Evolutionary conservation across 306 rosid species (phyloP).

Genomic region (Dalbergia oliveri): DNA sequence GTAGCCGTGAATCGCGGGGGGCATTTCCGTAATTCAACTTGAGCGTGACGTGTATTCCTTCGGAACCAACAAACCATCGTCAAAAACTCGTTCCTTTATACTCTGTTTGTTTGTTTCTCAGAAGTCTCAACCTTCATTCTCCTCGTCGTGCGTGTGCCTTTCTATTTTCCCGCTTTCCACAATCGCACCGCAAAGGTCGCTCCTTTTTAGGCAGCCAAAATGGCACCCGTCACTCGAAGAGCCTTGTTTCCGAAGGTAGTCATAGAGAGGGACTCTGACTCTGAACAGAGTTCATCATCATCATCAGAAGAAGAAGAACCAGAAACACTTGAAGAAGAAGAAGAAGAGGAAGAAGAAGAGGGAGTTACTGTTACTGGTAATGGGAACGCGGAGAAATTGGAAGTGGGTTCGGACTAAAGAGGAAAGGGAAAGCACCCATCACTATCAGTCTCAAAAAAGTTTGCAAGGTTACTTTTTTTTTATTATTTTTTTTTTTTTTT

Average conservation of each 20-base stretch:
- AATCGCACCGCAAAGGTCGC: neutral
- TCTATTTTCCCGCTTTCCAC: conserved; percentile 41
- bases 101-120: neutral
- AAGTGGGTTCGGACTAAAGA: conserved; percentile 54
- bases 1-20: neutral
- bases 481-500: neutral
- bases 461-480: conserved; percentile 68
- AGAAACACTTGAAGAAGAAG: conserved; percentile 27
- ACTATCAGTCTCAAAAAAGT: conserved; percentile 78
- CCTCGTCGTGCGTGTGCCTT: conserved; percentile 4
- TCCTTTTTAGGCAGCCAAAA: conserved; percentile 25
- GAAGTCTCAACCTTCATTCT: neutral
- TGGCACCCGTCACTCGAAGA: conserved; percentile 78
- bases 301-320: conserved; percentile 61
- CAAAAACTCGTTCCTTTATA: neutral
- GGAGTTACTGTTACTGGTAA: conserved; percentile 30
- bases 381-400: conserved; percentile 46
- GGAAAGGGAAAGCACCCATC: conserved; percentile 72
- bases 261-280: conserved; percentile 74
- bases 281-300: conserved; percentile 81
- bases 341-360: conserved; percentile 46
- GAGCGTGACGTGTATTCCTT: neutral
- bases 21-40: neutral
- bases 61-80: conserved; percentile 11
- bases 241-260: conserved; percentile 70